Evolutionary conservation across 2,329 filamentous ascomycete species (phyloP), one percentile per base, ranked within the genome.

Genomic region (Colletotrichum sp.): DNA sequence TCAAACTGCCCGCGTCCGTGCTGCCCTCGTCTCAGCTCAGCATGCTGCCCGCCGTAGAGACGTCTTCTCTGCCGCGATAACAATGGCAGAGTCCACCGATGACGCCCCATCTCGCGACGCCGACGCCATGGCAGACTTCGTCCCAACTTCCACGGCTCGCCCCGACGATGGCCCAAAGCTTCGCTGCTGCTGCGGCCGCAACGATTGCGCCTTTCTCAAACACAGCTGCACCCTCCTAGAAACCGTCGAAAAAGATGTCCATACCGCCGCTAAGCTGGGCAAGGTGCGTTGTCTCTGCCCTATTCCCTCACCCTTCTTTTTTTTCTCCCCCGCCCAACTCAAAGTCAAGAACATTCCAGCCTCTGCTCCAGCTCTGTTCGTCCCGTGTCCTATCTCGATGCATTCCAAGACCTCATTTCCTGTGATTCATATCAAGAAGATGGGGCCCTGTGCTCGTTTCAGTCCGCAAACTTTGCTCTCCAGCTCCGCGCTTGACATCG

Each of bases 171-270:
- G 82, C 68, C 81, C 85, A 59, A 79, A 86, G 21, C 82, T 92
- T 78, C 87, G 86, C 67, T 99, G 97, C 89, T 99, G 96, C 87
- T 99, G 96, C 87, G 96, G 96, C 72, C 93, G 92, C 79, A 83
- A 89, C 77, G 93, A 95, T 81, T 99, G 96, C 85, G 90, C 93
- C 79, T 95, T 94, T 83, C 90, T 98, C 77, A 92, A 92, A 84
- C 93, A 96, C 86, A 98, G 96, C 85, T 93, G 93, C 84, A 89
- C 90, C 62, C 89, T 95, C 77, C 89, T 99, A 63, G 93, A 95
- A 80, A 93, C 92, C 77, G 90, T 99, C 78, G 96, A 99, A 86
- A 94, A 93, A 80, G 95, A 98, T 86, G 94, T 98, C 70, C 93
- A 93, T 80, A 95, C 92, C 68, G 97, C 97, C 55, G 97, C 96